Conservation (phyloP, 176 grass and related monocot genomes). For the Musa itinerans region DNA sequence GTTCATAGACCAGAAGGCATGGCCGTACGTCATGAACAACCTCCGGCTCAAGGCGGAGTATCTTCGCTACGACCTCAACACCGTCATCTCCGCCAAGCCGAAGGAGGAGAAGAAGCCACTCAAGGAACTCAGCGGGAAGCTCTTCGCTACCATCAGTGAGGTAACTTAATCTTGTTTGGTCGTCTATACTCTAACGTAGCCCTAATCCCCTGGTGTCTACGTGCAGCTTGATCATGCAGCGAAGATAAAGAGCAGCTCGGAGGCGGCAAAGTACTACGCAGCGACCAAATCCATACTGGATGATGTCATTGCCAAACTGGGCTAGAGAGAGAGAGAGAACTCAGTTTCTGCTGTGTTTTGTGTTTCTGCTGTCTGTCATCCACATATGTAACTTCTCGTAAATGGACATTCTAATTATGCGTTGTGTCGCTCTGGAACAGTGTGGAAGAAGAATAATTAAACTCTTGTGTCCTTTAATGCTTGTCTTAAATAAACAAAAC, state of each 20-base stretch:
- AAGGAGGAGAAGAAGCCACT: slow-evolving; percentile 89
- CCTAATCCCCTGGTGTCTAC: no score
- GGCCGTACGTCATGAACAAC: slow-evolving; percentile 79
- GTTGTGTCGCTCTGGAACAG: no score
- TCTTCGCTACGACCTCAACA: slow-evolving; percentile 92
- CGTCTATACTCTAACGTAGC: no score
- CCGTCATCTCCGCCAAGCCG: slow-evolving; percentile 64
- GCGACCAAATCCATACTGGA: slow-evolving; percentile 42
- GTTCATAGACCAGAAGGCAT: slow-evolving; percentile 83
- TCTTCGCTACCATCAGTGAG: slow-evolving; percentile 27
- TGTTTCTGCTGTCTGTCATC: no score
- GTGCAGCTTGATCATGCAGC: slow-evolving; percentile 88
- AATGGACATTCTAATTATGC: no score
- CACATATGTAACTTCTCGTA: no score
- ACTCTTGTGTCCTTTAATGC: no score
- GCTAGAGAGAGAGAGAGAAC: slow-evolving; percentile 26
- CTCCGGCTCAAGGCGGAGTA: slow-evolving; percentile 59
- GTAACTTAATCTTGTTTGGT: background rate
- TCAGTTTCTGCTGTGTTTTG: no score
- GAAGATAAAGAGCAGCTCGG: slow-evolving; percentile 68
- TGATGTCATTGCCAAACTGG: slow-evolving; percentile 68
- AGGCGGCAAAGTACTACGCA: slow-evolving; percentile 67
- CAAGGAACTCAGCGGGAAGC: slow-evolving; percentile 56
- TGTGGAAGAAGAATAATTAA: no score
- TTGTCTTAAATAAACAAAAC: no score